Evolutionary conservation across 192 early-diverging fungal species (phyloP), one percentile per base, ranked within the genome.

Genomic region (Entomortierella chlamydospora): DNA sequence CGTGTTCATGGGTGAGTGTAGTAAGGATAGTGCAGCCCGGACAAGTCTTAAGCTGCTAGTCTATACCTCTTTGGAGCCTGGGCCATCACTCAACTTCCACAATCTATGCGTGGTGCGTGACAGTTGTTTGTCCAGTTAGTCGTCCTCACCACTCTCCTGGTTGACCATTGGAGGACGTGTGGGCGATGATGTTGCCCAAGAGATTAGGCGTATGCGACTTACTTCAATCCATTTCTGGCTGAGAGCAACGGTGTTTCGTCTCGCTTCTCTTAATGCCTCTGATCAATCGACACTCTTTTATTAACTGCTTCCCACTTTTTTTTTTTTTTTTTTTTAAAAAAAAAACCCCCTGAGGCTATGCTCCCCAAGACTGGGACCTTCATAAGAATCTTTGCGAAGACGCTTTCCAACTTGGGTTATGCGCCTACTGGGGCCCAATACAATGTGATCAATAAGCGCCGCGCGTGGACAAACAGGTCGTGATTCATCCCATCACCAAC

Each of bases 21-120:
- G 72, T 73, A 66, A 73, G 64, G 72, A 73, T 66, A 41, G 64
- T 73, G 72, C 72, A 66, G 72, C 72, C 72, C 72, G 63, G 72
- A 66, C 50, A 45, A 65, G 72, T 73, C 72, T 73, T 73, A 73
- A 73, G 72, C 72, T 73, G 72, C 72, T 73, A 66, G 72, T 73
- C 63, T 73, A 31, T 73, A 51, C 47, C 72, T 66, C 63, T n/a
- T 73, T 73, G 72, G 63, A 73, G 70, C 64, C 72, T 73, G 72
- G 30, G 72, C 52, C 58, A 49, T 66, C 47, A 47, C 49, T 65
- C 72, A 73, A 47, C 72, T 61, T 61, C 66, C 58, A 73, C 57
- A 73, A 73, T 66, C 71, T 73, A 73, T 73, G 42, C 62, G 70
- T 73, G 62, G 70, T 73, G 70, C 70, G 70, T 73, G 70, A 64